Evolutionary conservation across 192 early-diverging fungal genomes (phyloP).

Genomic region (Anaeromyces robustus): DNA sequence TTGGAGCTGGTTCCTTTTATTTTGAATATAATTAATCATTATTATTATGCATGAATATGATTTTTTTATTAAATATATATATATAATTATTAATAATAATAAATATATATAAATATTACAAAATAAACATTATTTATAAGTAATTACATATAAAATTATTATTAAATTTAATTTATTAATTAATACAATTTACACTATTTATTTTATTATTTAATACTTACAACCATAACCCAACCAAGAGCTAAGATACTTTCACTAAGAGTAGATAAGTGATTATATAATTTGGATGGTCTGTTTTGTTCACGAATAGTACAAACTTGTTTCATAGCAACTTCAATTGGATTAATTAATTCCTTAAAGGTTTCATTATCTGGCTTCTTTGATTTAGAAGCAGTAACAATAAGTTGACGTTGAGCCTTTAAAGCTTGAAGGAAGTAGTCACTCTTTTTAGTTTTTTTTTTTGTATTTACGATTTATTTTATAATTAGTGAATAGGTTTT

Average conservation of each 20-base stretch:
- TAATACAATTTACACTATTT: too few species aligned
- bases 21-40: not conserved
- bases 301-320: slow-evolving; percentile 55
- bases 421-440: slow-evolving; percentile 37
- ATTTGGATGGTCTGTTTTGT: slow-evolving; percentile 53
- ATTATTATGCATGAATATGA: too few species aligned
- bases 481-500: too few species aligned
- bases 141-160: too few species aligned
- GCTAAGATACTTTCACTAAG: slow-evolving; percentile 81
- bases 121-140: too few species aligned
- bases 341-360: slow-evolving; percentile 45
- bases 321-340: slow-evolving; percentile 51
- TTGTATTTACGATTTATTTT: too few species aligned
- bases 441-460: slow-evolving; percentile 19
- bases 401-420: slow-evolving; percentile 54
- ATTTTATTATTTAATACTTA: slow-evolving; percentile 12
- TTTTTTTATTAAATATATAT: too few species aligned
- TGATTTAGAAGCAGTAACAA: slow-evolving; percentile 49
- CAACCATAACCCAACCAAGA: slow-evolving; percentile 80
- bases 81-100: too few species aligned
- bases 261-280: slow-evolving; percentile 65
- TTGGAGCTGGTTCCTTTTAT: slow-evolving; percentile 64
- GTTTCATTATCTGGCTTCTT: slow-evolving; percentile 59
- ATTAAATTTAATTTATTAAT: too few species aligned
- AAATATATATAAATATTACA: too few species aligned